Conservation (phyloP, 352 stramenopile genomes). For the Phytophthora meadii region DNA sequence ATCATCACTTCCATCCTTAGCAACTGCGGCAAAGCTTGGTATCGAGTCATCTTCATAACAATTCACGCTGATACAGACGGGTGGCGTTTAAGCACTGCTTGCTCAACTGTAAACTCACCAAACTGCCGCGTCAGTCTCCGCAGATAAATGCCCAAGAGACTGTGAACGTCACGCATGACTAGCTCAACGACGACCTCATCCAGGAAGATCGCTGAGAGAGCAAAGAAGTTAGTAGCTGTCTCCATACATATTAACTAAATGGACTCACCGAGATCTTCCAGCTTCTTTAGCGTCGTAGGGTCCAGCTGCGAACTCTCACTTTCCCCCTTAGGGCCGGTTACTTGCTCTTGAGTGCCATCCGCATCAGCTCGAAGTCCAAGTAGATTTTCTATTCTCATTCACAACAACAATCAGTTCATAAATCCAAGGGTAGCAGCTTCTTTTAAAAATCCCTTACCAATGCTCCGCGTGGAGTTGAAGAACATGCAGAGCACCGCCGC, state of each 20-base stretch:
- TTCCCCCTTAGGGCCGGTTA: conserved; percentile 48
- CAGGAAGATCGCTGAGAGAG: conserved; percentile 65
- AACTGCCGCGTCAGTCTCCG: conserved; percentile 62
- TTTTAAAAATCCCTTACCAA: conserved; percentile 38
- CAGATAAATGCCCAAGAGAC: conserved; percentile 71
- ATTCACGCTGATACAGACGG: conserved; percentile 32
- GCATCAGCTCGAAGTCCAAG: conserved; percentile 59
- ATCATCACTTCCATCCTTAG: too few relatives aligned
- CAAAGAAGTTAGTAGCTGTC: not conserved
- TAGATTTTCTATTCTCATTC: conserved; percentile 50
- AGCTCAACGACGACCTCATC: conserved; percentile 84
- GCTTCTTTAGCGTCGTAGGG: conserved; percentile 39
- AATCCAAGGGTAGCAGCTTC: not conserved
- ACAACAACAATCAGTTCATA: conserved; percentile 2
- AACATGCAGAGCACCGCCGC: conserved; percentile 72
- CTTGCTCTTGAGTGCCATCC: conserved; percentile 60
- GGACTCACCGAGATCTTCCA: conserved; percentile 63
- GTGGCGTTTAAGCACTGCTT: conserved; percentile 46
- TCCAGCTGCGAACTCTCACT: conserved; percentile 35
- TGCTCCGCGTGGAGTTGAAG: conserved; percentile 75
- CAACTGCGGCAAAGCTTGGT: too few relatives aligned
- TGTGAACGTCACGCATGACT: conserved; percentile 79
- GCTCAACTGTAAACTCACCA: conserved; percentile 67
- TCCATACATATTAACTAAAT: not conserved
- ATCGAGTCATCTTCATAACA: too few relatives aligned